phyloP scores from a whole-genome alignment of 305 asterid genomes.

The Fraxinus paxiana region DNA sequence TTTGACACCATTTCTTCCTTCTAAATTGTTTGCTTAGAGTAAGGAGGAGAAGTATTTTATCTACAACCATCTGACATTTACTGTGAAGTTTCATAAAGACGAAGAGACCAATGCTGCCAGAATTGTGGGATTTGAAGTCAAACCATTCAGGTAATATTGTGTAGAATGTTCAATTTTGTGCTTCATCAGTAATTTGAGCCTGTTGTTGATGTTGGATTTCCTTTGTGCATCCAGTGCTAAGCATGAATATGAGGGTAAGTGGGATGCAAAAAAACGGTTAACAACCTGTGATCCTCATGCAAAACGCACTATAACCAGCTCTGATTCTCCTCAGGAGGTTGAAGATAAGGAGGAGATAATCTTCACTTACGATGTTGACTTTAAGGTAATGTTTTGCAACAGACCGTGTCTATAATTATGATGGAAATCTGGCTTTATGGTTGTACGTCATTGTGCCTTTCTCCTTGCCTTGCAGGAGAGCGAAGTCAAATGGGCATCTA shows the following conservation, averaged over 20 bases:
- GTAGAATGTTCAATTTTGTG: neutral
- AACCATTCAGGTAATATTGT: constrained; percentile 25
- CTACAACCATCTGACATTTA: constrained; percentile 32
- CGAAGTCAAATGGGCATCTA: constrained; percentile 21
- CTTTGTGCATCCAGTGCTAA: constrained; percentile 19
- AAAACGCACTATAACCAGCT: constrained; percentile 21
- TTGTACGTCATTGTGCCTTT: neutral
- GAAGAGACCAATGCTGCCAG: constrained; percentile 21
- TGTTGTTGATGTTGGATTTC: neutral
- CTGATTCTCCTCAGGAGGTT: constrained; percentile 30
- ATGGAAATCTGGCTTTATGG: neutral
- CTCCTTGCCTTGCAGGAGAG: constrained; percentile 14
- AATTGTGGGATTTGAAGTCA: constrained; percentile 36
- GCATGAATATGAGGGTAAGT: constrained; percentile 32
- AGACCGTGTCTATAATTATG: neutral
- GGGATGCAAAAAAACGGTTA: constrained; percentile 23
- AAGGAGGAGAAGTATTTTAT: constrained; percentile 30
- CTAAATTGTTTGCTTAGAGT: constrained; percentile 16
- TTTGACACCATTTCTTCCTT: neutral
- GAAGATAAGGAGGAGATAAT: constrained; percentile 28
- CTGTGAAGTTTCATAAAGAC: constrained; percentile 32
- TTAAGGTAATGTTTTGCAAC: constrained; percentile 23
- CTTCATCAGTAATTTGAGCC: neutral
- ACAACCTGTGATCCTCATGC: constrained; percentile 34
- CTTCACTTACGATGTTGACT: constrained; percentile 34